These are phyloP conservation scores for Phragmites australis DNA, from an alignment of 176 grass and related monocot genomes.

Conservation along the genomic window DNA sequence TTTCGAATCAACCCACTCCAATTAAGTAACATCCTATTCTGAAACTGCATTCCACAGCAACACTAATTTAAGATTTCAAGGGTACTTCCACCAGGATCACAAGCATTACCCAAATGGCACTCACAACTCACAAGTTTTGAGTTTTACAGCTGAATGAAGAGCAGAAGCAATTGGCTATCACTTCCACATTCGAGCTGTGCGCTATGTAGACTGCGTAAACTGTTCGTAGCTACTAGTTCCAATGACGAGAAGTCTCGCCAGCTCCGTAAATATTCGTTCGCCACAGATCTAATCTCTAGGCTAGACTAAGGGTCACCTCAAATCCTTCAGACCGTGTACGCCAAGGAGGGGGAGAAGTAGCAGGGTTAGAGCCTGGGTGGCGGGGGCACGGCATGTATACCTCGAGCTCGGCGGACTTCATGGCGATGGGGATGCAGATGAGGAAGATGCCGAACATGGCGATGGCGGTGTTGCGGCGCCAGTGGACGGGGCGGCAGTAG, in stretches of 20 bases:
- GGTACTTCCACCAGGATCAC: neutral
- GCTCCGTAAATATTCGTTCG: neutral
- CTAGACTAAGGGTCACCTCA: neutral
- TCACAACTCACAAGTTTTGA: neutral
- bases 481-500: conserved; percentile 96
- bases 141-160: conserved; percentile 4
- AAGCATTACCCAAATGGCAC: neutral
- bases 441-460: conserved; percentile 82
- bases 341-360: no score
- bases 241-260: neutral
- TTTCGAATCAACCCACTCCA: neutral
- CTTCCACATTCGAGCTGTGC: neutral
- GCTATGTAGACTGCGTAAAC: neutral
- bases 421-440: conserved; percentile 91
- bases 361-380: neutral
- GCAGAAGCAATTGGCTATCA: neutral
- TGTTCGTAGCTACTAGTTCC: neutral
- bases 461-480: conserved; percentile 97
- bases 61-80: neutral
- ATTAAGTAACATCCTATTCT: neutral
- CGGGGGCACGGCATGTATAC: neutral
- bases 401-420: conserved; percentile 98
- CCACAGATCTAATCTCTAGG: conserved; percentile 18
- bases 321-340: neutral
- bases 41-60: neutral